A percentile compares a stretch with the other conserved stretches of the same genome.
Conservation (phyloP, 306 rosid genomes). For the Herpetospermum pedunculosum region DNA sequence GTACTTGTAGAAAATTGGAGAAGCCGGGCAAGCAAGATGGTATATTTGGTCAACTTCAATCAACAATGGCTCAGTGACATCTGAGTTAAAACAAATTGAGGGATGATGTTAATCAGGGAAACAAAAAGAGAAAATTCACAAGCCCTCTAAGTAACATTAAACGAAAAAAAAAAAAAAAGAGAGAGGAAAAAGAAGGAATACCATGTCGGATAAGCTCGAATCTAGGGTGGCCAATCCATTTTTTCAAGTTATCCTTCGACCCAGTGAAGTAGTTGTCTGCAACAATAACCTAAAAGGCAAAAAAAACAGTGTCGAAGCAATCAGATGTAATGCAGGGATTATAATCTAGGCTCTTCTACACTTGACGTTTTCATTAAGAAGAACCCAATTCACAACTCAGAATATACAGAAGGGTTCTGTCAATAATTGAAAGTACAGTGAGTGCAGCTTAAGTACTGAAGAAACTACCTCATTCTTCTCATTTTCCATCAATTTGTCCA, state of each 20-base stretch:
- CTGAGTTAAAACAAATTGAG: conserved; percentile 23
- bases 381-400: background rate
- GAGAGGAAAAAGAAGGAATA: conserved; percentile 19
- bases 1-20: conserved; percentile 94
- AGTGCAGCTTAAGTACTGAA: background rate
- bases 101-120: conserved; percentile 1
- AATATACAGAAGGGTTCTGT: background rate
- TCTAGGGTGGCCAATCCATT: conserved; percentile 96
- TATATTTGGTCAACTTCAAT: conserved; percentile 91
- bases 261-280: conserved; percentile 96
- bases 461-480: conserved; percentile 75
- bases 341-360: background rate
- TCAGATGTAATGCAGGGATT: background rate
- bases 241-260: conserved; percentile 76
- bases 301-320: background rate
- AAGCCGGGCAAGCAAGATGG: conserved; percentile 97
- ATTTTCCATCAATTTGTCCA: conserved; percentile 89
- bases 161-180: background rate
- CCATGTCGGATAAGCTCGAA: conserved; percentile 97
- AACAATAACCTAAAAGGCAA: conserved; percentile 46
- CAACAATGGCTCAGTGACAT: conserved; percentile 80
- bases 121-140: background rate
- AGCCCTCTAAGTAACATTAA: background rate
- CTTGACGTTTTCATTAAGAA: background rate
- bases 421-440: background rate